Evolutionary conservation across 2,329 filamentous ascomycete species (phyloP), one percentile per base, ranked within the genome.

Genomic region (Phaeoacremonium minimum): DNA sequence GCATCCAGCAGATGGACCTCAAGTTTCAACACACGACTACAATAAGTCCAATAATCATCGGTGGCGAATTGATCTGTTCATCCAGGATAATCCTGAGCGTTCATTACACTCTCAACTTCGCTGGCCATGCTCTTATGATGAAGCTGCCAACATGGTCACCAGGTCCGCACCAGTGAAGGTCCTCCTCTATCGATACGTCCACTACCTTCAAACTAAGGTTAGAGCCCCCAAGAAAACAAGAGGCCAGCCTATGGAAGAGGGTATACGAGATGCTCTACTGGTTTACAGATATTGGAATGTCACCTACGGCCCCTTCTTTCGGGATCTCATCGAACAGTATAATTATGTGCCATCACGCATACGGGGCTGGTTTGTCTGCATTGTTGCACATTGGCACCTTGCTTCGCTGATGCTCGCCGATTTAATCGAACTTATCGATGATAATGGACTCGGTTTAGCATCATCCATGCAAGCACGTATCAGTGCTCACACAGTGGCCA

Each of bases 351-450:
- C 74, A 2, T 48, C 67, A 9, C 70, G 70, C 12, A 66, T 80
- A 5, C 74, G 76, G 46, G 75, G 74, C 29, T 80, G 76, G 76
- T 79, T 77, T 41, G 64, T 77, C 12, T 71, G 75, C 35, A 64
- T 80, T 16, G 60, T 67, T 1, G 71, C 69, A 0, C 77, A 80
- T 44, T 80, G 75, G 69, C 71, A 78, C 43, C 66, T 79, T 4
- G 76, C 67, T 3, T 64, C 66, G 0, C 63, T 80, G 29, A 58
- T 79, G 16, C 55, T 80, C 5, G 71, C 73, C 20, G 75, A 80
- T 38, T 50, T 71, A 4, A 57, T 80, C 11, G 68, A 73, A 32
- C 52, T 62, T 17, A 64, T 77, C 15, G 75, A 79, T 35, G 56
- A 62, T 29, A 47, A 50, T 8, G 43, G 46, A 4, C 41, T 58